Base-by-base conservation (phyloP, 176 grass and related monocot species). In the bread wheat (Triticum aestivum) region DNA sequence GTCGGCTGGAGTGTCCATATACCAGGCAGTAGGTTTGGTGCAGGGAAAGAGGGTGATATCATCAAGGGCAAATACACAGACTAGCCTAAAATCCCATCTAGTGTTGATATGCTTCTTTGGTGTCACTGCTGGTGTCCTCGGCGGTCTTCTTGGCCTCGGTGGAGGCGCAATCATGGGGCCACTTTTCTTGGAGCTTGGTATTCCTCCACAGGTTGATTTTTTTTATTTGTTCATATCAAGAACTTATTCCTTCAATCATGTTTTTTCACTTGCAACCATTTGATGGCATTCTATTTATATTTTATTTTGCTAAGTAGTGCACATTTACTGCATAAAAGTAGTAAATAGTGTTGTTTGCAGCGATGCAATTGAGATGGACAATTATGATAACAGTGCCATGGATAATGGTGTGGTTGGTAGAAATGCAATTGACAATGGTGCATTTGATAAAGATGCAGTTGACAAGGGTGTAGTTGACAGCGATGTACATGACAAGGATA, bases 111-210 rank as follows among this genome's bases (percentile, higher is more conserved):
- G 95, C 61, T 72, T 76, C 7, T 88, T 88, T 15, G 95, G 92
- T 33, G 42, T 89, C 14, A n/a, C 79, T 10, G 91, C 89, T 3
- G 95, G 95, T 24, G 37, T 93, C 44, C 83, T 93, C 9, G 95
- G 87, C 1, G 93, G 95, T 15, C 77, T 97, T 32, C 86, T 97
- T 9, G 95, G 95, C 32, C 68, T 95, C 15, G 95, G 95, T 6
- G 95, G 93, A 6, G 95, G 95, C 10, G 91, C 89, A 79, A 95
- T 98, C 24, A 90, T 98, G 92, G 92, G 92, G 12, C 89, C 91
- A 6, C 79, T 98, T 34, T 93, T 98, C 62, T 72, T 98, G 71
- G 95, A 98, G 81, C 91, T 95, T 17, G 95, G 95, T 44, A 80
- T 93, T 78, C 87, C 91, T 69, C 95, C 93, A 1, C 93, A 98